Evolutionary conservation across 1,139 yeast genomes (phyloP).

Genomic region (Scheffersomyces titani): DNA sequence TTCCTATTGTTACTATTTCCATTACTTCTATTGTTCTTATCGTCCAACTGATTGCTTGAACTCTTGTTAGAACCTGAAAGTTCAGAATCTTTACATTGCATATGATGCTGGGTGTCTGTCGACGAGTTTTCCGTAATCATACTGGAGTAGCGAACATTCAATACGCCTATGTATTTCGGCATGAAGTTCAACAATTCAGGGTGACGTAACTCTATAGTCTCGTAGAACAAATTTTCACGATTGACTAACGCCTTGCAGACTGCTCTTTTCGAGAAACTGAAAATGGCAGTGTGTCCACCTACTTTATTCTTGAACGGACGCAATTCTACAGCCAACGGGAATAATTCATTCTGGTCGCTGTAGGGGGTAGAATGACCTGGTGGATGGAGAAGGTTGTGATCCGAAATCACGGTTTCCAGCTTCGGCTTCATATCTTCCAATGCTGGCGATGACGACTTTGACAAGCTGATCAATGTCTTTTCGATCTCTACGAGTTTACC

Average conservation of each 20-base stretch:
- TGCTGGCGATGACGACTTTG: conserved; percentile 5
- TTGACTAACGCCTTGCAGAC: conserved; percentile 94
- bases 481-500: conserved; percentile 2
- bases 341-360: conserved; percentile 24
- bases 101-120: background rate
- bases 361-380: background rate
- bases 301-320: conserved; percentile 90
- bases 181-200: conserved; percentile 76
- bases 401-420: background rate
- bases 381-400: background rate
- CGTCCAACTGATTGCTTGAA: background rate
- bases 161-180: conserved; percentile 93
- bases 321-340: conserved; percentile 77
- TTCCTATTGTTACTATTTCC: background rate
- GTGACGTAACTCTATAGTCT: conserved; percentile 76
- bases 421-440: conserved; percentile 4
- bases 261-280: conserved; percentile 85
- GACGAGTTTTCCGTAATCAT: conserved; percentile 32
- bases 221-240: conserved; percentile 90
- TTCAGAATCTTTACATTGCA: background rate
- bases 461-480: conserved; percentile 1
- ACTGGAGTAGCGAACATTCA: conserved; percentile 80
- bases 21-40: background rate
- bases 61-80: background rate
- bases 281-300: conserved; percentile 98